Conservation (phyloP, 176 grass and related monocot genomes). For the Triticum urartu region DNA sequence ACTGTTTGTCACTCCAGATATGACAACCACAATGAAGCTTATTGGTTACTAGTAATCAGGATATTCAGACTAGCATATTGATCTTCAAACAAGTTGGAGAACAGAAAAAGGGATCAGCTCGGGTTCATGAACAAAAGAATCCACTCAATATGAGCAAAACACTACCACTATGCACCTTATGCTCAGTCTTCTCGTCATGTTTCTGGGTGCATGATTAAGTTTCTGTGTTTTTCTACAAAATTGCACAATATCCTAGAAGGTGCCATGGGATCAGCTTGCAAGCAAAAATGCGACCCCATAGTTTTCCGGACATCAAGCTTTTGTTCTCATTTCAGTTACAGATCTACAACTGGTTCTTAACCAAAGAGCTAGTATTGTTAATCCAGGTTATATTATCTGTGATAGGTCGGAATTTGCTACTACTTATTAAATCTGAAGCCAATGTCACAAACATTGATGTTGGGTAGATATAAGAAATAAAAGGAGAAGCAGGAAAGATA, state of each 20-base stretch:
- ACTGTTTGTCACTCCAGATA: not conserved
- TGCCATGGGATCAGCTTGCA: not conserved
- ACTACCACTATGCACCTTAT: not conserved
- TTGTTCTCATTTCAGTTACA: not conserved
- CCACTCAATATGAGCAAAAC: not conserved
- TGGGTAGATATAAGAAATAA: not conserved
- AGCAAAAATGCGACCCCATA: not conserved
- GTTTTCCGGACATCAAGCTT: not conserved
- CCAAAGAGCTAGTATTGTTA: not conserved
- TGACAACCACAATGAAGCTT: not conserved
- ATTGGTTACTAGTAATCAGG: slow-evolving; percentile 1
- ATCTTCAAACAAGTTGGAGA: slow-evolving; percentile 1
- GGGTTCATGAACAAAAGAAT: not conserved
- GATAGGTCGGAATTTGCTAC: not conserved
- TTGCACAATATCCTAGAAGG: not conserved
- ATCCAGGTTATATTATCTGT: not conserved
- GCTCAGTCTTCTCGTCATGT: not conserved
- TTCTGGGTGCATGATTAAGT: not conserved
- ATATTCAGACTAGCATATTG: not conserved
- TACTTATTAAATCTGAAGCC: not conserved
- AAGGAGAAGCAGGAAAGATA: not conserved
- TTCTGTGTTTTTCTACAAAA: not conserved
- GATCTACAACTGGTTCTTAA: not conserved
- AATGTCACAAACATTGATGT: not conserved
- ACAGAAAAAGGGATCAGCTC: not conserved